A percentile compares a stretch with the other conserved stretches of the same genome.
Evolutionary conservation across 2,329 filamentous ascomycete species (phyloP).

Genomic region (Paraphaeosphaeria minitans): DNA sequence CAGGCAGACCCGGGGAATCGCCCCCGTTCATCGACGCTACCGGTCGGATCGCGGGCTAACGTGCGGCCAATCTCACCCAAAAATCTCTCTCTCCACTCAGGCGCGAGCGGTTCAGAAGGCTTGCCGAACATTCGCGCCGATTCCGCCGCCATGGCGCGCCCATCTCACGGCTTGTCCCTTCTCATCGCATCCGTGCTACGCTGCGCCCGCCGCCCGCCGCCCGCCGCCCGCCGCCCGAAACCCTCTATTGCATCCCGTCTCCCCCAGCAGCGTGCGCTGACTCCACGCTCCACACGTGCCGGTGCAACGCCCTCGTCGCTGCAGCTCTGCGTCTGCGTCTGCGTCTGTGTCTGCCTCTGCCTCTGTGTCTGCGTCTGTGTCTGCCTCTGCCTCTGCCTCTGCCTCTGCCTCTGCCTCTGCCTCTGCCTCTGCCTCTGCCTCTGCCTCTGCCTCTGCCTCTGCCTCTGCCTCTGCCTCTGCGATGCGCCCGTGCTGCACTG

Average conservation of each 20-base stretch:
- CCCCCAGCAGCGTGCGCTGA: constrained; percentile 13
- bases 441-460: background rate
- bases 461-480: too few species aligned
- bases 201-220: background rate
- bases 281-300: background rate
- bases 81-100: background rate
- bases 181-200: constrained; percentile 11
- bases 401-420: constrained; percentile 9
- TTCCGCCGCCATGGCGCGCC: background rate
- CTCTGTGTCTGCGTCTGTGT: constrained; percentile 2
- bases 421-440: constrained; percentile 1
- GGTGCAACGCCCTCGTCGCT: background rate
- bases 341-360: constrained; percentile 10
- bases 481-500: background rate
- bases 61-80: background rate
- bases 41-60: constrained; percentile 7
- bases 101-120: constrained; percentile 2
- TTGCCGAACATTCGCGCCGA: background rate
- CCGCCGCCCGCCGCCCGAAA: background rate
- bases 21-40: constrained; percentile 2
- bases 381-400: background rate
- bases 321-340: background rate
- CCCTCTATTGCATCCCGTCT: background rate
- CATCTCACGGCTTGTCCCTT: too few species aligned
- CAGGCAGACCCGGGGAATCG: background rate